Evolutionary conservation across 2,329 filamentous ascomycete genomes (phyloP).

Genomic region (Fusarium kyushuense): DNA sequence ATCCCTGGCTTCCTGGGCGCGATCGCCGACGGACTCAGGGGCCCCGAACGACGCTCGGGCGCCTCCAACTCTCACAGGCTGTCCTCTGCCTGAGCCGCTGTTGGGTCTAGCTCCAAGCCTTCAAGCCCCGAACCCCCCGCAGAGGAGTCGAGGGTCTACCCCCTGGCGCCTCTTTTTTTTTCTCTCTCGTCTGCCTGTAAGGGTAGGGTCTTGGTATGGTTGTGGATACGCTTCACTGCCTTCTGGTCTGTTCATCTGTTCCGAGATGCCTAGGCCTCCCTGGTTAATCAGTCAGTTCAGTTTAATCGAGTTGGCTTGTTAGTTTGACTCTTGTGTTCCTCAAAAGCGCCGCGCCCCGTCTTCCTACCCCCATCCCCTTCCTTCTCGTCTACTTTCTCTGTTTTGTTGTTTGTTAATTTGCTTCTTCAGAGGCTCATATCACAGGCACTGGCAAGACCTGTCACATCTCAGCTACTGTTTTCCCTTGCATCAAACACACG

Average conservation of each 20-base stretch:
- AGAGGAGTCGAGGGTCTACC: slow-evolving; percentile 46
- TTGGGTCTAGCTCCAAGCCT: slow-evolving; percentile 47
- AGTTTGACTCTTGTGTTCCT: slow-evolving; percentile 36
- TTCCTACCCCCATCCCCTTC: slow-evolving; percentile 41
- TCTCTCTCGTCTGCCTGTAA: slow-evolving; percentile 25
- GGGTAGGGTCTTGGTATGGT: slow-evolving; percentile 24
- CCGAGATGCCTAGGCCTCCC: slow-evolving; percentile 34
- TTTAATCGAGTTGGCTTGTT: slow-evolving; percentile 36
- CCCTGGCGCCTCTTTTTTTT: slow-evolving; percentile 48
- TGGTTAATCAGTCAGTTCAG: slow-evolving; percentile 39
- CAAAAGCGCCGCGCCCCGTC: slow-evolving; percentile 46
- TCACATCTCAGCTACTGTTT: slow-evolving; percentile 32
- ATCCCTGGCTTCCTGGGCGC: slow-evolving; percentile 39
- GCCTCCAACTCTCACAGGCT: slow-evolving; percentile 33
- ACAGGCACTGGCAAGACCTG: slow-evolving; percentile 16
- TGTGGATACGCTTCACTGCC: slow-evolving; percentile 35
- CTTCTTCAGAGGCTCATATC: slow-evolving; percentile 20
- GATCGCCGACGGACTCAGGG: slow-evolving; percentile 48
- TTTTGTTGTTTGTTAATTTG: slow-evolving; percentile 29
- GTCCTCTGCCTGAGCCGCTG: slow-evolving; percentile 43
- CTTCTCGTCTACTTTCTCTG: slow-evolving; percentile 30
- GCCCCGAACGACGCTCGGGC: slow-evolving; percentile 48
- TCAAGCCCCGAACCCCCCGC: slow-evolving; percentile 42
- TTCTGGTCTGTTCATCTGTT: slow-evolving; percentile 40
- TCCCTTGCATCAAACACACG: slow-evolving; percentile 40